These are phyloP conservation scores for Calonectria fujianensis DNA, from an alignment of 2,329 filamentous ascomycete genomes.

Conservation along the genomic window DNA sequence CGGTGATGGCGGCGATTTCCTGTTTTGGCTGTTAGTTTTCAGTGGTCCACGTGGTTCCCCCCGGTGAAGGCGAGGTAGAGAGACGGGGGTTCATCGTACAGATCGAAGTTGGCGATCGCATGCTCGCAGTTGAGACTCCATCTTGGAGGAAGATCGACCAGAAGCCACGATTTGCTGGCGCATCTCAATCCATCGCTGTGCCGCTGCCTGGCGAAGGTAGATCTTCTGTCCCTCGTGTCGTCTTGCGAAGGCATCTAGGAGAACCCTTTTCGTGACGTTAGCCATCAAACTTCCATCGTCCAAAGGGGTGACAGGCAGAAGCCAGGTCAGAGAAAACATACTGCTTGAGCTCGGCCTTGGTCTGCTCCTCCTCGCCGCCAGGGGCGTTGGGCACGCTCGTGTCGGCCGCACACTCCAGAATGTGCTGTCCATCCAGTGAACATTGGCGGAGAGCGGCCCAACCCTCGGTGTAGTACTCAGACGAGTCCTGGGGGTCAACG, in stretches of 20 bases:
- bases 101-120: constrained; percentile 74
- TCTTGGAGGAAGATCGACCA: constrained; percentile 67
- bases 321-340: constrained; percentile 60
- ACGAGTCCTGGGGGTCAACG: constrained; percentile 71
- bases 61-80: not conserved
- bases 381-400: constrained; percentile 72
- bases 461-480: constrained; percentile 79
- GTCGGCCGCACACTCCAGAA: constrained; percentile 79
- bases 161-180: constrained; percentile 73
- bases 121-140: constrained; percentile 69
- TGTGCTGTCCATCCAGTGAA: constrained; percentile 77
- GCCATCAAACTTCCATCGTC: not conserved
- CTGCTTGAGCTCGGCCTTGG: constrained; percentile 78
- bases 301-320: not conserved
- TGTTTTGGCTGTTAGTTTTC: constrained; percentile 38
- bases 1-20: constrained; percentile 76
- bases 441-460: constrained; percentile 79
- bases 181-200: constrained; percentile 75
- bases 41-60: not conserved
- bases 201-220: constrained; percentile 76
- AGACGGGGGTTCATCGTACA: constrained; percentile 64
- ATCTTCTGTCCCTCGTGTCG: constrained; percentile 80
- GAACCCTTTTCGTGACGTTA: constrained; percentile 64
- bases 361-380: constrained; percentile 75
- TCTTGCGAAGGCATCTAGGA: constrained; percentile 76